Evolutionary conservation across 306 rosid genomes (phyloP), one percentile per base, ranked within the genome.

Genomic region (Clitoria ternatea): DNA sequence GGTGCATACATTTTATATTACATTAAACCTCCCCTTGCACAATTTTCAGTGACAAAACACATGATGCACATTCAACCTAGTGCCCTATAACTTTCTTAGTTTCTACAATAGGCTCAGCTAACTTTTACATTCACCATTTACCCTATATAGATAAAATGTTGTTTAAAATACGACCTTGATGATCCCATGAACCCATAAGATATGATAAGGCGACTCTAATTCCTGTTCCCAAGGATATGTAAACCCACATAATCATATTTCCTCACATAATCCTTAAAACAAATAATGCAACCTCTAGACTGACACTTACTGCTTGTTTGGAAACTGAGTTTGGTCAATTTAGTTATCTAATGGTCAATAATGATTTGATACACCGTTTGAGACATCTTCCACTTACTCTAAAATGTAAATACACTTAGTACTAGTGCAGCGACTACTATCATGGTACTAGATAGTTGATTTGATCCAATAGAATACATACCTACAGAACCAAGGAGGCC

Each of bases 401-500:
- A 6, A 3, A 56, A 56, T 48, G 14, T 9, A 17, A 23, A 55
- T 10, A 24, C 54, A 14, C 22, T 43, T 4, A 15, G 30, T 29
- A 69, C 13, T n/a, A 4, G 55, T 24, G 52, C 27, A 29, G 7
- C 6, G 1, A 39, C 44, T 1, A 39, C 44, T 35, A 23, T 33
- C 75, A 60, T 14, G 37, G 11, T 4, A 53, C 18, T 44, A 63
- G 29, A 49, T n/a, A n/a, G n/a, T n/a, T n/a, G 64, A 60, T 64
- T 3, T 56, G 40, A 59, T 18, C 19, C 14, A 54, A 23, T 10
- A 17, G 27, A 73, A 23, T 42, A 69, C 26, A 79, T 82, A 91
- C 99, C 99, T 86, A 73, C 97, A 89, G 77, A 87, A 89, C 97
- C 99, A 94, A 0, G 99, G 97, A 19, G 96, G 94, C 18, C 91